Percentiles rank a stretch among this genome's conserved stretches.
Evolutionary conservation across 495 filamentous ascomycete species (phyloP).

Genomic region (Aspergillus funiculosus): DNA sequence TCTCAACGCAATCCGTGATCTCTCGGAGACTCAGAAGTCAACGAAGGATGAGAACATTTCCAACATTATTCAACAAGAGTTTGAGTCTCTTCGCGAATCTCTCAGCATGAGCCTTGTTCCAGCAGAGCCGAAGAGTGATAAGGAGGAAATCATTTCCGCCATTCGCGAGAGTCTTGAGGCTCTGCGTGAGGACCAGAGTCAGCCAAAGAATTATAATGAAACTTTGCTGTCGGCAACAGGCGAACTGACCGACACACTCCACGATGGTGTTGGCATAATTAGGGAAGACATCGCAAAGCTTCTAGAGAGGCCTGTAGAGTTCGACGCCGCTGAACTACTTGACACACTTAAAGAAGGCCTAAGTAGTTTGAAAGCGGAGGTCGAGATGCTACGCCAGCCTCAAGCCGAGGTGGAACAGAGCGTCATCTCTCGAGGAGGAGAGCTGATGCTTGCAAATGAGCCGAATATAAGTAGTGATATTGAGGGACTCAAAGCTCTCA

Average conservation of each 20-base stretch:
- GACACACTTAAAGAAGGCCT: slow-evolving; percentile 79
- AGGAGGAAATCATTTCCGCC: slow-evolving; percentile 59
- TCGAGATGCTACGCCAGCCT: slow-evolving; percentile 63
- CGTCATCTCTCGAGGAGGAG: slow-evolving; percentile 41
- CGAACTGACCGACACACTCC: slow-evolving; percentile 74
- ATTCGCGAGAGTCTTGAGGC: slow-evolving; percentile 59
- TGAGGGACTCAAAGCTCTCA: slow-evolving; percentile 74
- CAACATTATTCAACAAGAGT: neutral
- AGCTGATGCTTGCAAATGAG: slow-evolving; percentile 52
- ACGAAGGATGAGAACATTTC: neutral
- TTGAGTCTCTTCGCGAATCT: neutral
- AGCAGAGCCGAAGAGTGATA: slow-evolving; percentile 27
- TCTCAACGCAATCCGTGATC: neutral
- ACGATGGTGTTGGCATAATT: slow-evolving; percentile 72
- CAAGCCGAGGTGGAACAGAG: slow-evolving; percentile 35
- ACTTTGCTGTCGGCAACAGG: slow-evolving; percentile 56
- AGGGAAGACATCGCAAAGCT: slow-evolving; percentile 70
- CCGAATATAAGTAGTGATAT: slow-evolving; percentile 59
- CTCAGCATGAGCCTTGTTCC: slow-evolving; percentile 17
- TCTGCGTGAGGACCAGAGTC: slow-evolving; percentile 54
- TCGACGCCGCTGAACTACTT: slow-evolving; percentile 79
- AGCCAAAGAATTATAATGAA: slow-evolving; percentile 50
- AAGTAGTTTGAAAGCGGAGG: slow-evolving; percentile 63
- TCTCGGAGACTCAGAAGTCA: neutral
- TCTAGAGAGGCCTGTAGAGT: slow-evolving; percentile 68